Percentiles rank a stretch among this genome's conserved stretches.
phyloP scores from a whole-genome alignment of 192 early-diverging fungal genomes.

The Anaeromyces robustus region DNA sequence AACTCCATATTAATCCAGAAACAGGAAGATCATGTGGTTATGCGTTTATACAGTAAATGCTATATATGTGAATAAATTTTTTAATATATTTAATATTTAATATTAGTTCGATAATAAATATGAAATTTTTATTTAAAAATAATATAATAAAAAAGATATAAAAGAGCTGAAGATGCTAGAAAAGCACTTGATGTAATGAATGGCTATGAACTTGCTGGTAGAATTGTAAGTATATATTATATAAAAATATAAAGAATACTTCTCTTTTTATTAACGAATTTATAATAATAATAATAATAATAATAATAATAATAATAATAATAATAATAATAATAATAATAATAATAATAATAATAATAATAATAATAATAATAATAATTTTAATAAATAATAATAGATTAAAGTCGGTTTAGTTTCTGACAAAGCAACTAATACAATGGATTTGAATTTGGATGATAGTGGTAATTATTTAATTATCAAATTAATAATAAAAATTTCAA shows the following conservation, averaged over 20 bases:
- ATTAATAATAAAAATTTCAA: too few species aligned
- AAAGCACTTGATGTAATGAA: constrained; percentile 69
- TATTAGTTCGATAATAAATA: constrained; percentile 1
- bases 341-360: not conserved
- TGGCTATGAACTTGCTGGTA: constrained; percentile 61
- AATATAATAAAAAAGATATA: constrained; percentile 18
- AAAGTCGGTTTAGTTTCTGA: constrained; percentile 62
- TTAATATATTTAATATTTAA: not conserved
- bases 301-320: too few species aligned
- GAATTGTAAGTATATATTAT: constrained; percentile 23
- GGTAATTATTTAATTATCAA: not conserved
- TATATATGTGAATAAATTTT: too few species aligned
- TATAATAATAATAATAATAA: not conserved
- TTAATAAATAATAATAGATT: constrained; percentile 33
- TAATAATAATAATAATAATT: not conserved
- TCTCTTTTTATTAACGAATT: not conserved
- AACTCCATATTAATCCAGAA: constrained; percentile 56
- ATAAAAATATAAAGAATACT: too few species aligned
- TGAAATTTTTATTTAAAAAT: not conserved
- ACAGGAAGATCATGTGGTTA: constrained; percentile 59
- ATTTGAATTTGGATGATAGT: not conserved
- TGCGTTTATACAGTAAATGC: constrained; percentile 61
- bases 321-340: not conserved
- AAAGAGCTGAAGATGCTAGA: constrained; percentile 51
- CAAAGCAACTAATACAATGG: constrained; percentile 26